These are phyloP conservation scores for Paramecium sexaurelia DNA, from an alignment of 73 alveolate species.

Conservation along the genomic window DNA sequence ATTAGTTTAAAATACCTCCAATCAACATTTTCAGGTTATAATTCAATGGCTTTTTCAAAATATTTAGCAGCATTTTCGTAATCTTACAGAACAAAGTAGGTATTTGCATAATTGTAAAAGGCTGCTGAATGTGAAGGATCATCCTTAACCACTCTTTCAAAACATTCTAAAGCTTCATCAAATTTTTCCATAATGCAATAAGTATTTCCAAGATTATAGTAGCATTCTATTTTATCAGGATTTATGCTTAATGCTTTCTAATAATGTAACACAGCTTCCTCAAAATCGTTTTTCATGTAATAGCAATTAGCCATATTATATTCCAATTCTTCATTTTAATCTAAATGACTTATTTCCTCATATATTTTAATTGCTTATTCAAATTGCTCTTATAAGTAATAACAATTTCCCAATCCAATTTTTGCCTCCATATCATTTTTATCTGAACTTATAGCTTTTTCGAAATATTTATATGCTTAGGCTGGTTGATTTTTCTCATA, in stretches of 20 bases:
- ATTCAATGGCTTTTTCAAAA: conserved; percentile 78
- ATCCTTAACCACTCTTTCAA: conserved; percentile 75
- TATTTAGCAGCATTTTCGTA: conserved; percentile 78
- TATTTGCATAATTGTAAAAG: conserved; percentile 84
- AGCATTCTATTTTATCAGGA: conserved; percentile 86
- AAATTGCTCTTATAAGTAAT: conserved; percentile 84
- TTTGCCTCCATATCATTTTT: conserved; percentile 84
- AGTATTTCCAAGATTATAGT: conserved; percentile 90
- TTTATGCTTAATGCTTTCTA: conserved; percentile 81
- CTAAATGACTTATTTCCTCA: conserved; percentile 79
- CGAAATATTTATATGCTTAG: conserved; percentile 80
- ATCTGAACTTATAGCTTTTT: conserved; percentile 80
- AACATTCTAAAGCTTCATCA: conserved; percentile 78
- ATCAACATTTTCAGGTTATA: conserved; percentile 87
- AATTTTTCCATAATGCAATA: conserved; percentile 74
- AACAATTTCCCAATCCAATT: conserved; percentile 94
- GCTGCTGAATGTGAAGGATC: conserved; percentile 91
- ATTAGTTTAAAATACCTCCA: conserved; percentile 82
- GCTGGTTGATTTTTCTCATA: conserved; percentile 87
- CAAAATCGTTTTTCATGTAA: conserved; percentile 82
- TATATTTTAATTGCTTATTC: conserved; percentile 83
- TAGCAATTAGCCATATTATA: conserved; percentile 89
- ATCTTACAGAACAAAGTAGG: conserved; percentile 78
- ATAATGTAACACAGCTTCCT: conserved; percentile 84
- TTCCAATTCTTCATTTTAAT: conserved; percentile 82